phyloP scores from a whole-genome alignment of 805 yeast species.

The Kodamaea jinghongensis region DNA sequence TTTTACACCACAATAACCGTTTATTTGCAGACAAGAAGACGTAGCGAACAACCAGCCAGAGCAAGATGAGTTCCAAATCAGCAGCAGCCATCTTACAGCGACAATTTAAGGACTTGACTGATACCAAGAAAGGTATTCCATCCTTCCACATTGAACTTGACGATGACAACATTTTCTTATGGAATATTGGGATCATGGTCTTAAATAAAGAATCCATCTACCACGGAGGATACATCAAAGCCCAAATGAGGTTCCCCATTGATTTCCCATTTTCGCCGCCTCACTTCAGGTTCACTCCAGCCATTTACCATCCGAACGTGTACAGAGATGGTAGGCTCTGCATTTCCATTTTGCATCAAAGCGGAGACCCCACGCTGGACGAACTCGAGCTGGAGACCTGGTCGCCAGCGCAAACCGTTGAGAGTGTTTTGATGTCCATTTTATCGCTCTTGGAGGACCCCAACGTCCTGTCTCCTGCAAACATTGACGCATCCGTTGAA shows the following conservation, averaged over 20 bases:
- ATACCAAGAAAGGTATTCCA: constrained; percentile 73
- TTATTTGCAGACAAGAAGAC: not conserved
- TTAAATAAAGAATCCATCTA: constrained; percentile 84
- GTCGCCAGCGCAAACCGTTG: constrained; percentile 93
- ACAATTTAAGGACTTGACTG: constrained; percentile 90
- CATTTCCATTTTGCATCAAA: constrained; percentile 87
- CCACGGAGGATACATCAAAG: constrained; percentile 92
- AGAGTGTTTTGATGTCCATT: constrained; percentile 83
- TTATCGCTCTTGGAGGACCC: constrained; percentile 92
- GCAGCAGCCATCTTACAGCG: constrained; percentile 87
- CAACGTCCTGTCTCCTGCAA: constrained; percentile 89
- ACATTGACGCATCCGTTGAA: constrained; percentile 91
- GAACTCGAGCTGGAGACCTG: constrained; percentile 94
- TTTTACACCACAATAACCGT: too few relatives aligned
- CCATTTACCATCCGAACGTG: constrained; percentile 93
- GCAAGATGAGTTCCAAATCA: constrained; percentile 45
- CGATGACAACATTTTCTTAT: constrained; percentile 54
- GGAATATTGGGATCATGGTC: constrained; percentile 93
- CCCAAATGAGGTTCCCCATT: constrained; percentile 88
- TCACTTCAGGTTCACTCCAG: constrained; percentile 85
- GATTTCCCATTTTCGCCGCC: constrained; percentile 96
- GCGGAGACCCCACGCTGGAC: constrained; percentile 86
- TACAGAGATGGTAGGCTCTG: constrained; percentile 91
- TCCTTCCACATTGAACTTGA: constrained; percentile 63
- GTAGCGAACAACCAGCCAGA: not conserved